Conservation (phyloP, 2,329 filamentous ascomycete species). For the Diaporthe velutina region DNA sequence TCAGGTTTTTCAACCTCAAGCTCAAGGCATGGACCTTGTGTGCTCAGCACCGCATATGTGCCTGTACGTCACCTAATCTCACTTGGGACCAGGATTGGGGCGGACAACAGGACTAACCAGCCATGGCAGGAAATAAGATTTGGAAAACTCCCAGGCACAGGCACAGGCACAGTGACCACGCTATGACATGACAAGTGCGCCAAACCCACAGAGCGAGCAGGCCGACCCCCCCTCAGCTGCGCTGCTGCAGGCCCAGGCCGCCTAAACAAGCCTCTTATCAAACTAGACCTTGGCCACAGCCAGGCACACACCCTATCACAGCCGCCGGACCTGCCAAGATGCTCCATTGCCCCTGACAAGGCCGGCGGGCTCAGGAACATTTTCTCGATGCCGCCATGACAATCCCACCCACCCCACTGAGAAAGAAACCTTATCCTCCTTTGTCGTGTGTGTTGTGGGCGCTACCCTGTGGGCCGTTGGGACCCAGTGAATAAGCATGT, state of each 20-base stretch:
- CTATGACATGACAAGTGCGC: slow-evolving; percentile 19
- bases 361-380: slow-evolving; percentile 24
- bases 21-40: slow-evolving; percentile 13
- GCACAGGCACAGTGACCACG: slow-evolving; percentile 10
- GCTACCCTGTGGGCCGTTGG: slow-evolving; percentile 24
- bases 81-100: background rate
- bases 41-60: slow-evolving; percentile 13
- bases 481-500: slow-evolving; percentile 35
- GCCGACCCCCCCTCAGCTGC: slow-evolving; percentile 25
- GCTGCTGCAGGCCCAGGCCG: slow-evolving; percentile 28
- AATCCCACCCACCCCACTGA: slow-evolving; percentile 29
- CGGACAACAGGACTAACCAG: background rate
- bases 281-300: slow-evolving; percentile 29
- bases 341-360: slow-evolving; percentile 29
- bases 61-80: slow-evolving; percentile 26
- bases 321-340: slow-evolving; percentile 21
- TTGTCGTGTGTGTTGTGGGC: slow-evolving; percentile 10
- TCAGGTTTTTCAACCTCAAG: background rate
- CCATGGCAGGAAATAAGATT: slow-evolving; percentile 28
- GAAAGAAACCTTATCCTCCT: slow-evolving; percentile 32
- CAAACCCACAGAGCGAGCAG: slow-evolving; percentile 6
- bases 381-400: slow-evolving; percentile 30
- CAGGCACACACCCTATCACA: slow-evolving; percentile 27
- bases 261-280: slow-evolving; percentile 34
- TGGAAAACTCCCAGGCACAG: background rate